Percentiles rank a stretch among this genome's conserved stretches.
phyloP scores from a whole-genome alignment of 106 monocot species.

The Apostasia shenzhenica region DNA sequence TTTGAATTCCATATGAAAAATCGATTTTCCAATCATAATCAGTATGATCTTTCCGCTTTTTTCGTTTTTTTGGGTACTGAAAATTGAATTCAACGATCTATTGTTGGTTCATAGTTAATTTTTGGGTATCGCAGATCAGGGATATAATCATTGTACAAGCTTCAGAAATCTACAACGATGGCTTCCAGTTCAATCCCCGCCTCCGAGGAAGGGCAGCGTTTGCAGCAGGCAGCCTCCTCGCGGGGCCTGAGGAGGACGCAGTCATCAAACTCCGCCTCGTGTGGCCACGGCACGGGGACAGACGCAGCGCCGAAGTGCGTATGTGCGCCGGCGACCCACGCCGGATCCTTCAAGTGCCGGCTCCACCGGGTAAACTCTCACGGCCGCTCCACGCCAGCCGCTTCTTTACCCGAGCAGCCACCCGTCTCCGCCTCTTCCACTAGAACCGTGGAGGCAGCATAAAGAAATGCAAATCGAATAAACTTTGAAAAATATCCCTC shows the following conservation, averaged over 20 bases:
- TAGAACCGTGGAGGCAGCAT: conserved; percentile 4
- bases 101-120: too few relatives aligned
- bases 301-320: conserved; percentile 25
- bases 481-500: not conserved
- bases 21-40: too few relatives aligned
- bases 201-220: conserved; percentile 2
- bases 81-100: too few relatives aligned
- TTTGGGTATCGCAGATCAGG: not conserved
- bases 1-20: too few relatives aligned
- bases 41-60: too few relatives aligned
- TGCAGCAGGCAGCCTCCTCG: conserved; percentile 10
- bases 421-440: not conserved
- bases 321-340: conserved; percentile 45
- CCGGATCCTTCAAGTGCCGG: conserved; percentile 54
- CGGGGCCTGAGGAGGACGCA: conserved; percentile 1
- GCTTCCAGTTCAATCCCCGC: not conserved
- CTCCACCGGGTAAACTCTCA: conserved; percentile 43
- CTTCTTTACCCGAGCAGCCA: not conserved
- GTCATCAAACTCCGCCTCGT: conserved; percentile 9
- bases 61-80: too few relatives aligned
- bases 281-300: not conserved
- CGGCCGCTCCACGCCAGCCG: conserved; percentile 14
- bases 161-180: not conserved
- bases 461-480: not conserved
- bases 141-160: too few relatives aligned